These are phyloP conservation scores for Jatropha multifida DNA, from an alignment of 441 rosid species.

Conservation along the genomic window DNA sequence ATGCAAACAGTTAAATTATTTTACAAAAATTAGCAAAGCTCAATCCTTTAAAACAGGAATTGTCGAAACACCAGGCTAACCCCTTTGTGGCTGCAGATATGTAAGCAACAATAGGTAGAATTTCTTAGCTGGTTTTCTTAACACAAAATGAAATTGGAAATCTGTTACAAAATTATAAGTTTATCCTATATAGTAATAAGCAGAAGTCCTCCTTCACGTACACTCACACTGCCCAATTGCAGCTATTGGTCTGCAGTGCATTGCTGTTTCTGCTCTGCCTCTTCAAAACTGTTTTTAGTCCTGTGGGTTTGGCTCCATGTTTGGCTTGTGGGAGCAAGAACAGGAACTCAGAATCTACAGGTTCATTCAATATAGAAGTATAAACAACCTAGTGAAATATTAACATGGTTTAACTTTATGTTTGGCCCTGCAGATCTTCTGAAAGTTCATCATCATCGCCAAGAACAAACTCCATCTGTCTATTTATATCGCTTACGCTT, in stretches of 20 bases:
- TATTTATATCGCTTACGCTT: slow-evolving; percentile 42
- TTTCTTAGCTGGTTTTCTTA: background rate
- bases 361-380: background rate
- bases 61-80: background rate
- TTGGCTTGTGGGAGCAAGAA: background rate
- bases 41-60: background rate
- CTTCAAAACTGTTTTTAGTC: background rate
- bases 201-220: background rate
- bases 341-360: background rate
- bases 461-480: slow-evolving; percentile 59
- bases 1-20: background rate
- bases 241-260: background rate
- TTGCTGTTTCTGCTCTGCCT: background rate
- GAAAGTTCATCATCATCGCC: slow-evolving; percentile 24
- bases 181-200: background rate
- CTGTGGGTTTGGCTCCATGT: slow-evolving; percentile 1
- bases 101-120: background rate
- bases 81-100: background rate
- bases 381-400: background rate
- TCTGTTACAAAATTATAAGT: background rate
- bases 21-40: background rate
- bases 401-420: background rate
- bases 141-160: slow-evolving; percentile 5
- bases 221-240: background rate
- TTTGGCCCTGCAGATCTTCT: background rate